phyloP scores from a whole-genome alignment of 2,329 filamentous ascomycete species.

The Fusarium fracticaudum region DNA sequence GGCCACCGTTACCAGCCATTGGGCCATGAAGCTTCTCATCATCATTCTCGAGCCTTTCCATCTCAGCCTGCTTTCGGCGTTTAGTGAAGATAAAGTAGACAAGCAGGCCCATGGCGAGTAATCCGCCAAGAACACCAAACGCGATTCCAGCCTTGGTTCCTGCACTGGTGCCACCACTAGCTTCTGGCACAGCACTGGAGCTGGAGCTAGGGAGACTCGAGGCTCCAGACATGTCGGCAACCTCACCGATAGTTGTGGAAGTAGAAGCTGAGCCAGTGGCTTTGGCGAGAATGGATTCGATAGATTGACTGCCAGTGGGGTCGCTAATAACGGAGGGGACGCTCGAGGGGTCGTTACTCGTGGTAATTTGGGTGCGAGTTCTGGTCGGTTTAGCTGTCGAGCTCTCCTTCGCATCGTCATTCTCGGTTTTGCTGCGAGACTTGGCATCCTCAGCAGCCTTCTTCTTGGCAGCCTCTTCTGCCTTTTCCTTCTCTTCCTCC shows the following conservation, averaged over 20 bases:
- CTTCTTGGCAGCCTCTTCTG: constrained; percentile 28
- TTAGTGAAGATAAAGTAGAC: constrained; percentile 76
- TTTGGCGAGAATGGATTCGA: constrained; percentile 45
- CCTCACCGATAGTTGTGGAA: constrained; percentile 27
- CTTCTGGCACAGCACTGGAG: constrained; percentile 32
- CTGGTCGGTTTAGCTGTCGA: constrained; percentile 35
- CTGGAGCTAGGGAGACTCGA: constrained; percentile 34
- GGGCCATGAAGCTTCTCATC: constrained; percentile 70
- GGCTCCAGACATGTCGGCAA: constrained; percentile 22
- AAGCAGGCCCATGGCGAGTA: constrained; percentile 73
- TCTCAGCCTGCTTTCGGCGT: constrained; percentile 72
- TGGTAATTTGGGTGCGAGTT: constrained; percentile 22
- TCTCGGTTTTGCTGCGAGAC: constrained; percentile 19
- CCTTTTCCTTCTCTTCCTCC: constrained; percentile 23
- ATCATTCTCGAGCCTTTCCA: constrained; percentile 62
- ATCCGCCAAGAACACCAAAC: constrained; percentile 78
- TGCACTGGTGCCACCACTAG: constrained; percentile 41
- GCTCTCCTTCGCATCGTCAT: constrained; percentile 12
- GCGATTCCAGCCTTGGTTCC: constrained; percentile 81
- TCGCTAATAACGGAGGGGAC: constrained; percentile 43
- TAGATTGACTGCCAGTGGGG: constrained; percentile 38
- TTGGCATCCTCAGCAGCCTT: constrained; percentile 24
- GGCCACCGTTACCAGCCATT: constrained; percentile 47
- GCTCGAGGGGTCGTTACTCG: constrained; percentile 29
- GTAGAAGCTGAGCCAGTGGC: constrained; percentile 35